Evolutionary conservation across 176 grass and related monocot genomes (phyloP).

Genomic region (barley (Hordeum vulgare)): DNA sequence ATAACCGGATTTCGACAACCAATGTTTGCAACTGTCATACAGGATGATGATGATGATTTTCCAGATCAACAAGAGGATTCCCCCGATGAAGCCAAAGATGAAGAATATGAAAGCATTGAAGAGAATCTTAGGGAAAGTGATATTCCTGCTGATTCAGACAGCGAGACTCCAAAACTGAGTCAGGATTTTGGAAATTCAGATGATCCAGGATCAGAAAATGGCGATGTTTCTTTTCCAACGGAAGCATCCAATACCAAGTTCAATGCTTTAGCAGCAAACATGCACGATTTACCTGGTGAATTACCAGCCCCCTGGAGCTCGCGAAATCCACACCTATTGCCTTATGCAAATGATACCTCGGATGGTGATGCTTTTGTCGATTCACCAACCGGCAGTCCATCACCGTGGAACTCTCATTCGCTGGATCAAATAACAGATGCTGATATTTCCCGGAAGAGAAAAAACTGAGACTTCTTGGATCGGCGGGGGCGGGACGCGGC

Average conservation of each 20-base stretch:
- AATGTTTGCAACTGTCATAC: conserved; percentile 34
- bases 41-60: conserved; percentile 48
- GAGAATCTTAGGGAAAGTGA: conserved; percentile 52
- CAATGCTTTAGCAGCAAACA: conserved; percentile 39
- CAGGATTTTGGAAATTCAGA: conserved; percentile 65
- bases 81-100: conserved; percentile 58
- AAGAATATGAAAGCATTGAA: conserved; percentile 74
- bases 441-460: conserved; percentile 78
- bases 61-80: conserved; percentile 47
- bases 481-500: conserved; percentile 40
- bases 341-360: conserved; percentile 64
- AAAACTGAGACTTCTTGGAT: too few relatives aligned
- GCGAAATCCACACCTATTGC: conserved; percentile 35
- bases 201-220: conserved; percentile 73
- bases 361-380: conserved; percentile 76
- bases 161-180: conserved; percentile 59
- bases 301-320: conserved; percentile 52
- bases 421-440: conserved; percentile 64
- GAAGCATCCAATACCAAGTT: conserved; percentile 30
- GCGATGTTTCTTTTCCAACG: conserved; percentile 29
- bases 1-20: conserved; percentile 32
- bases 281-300: conserved; percentile 38
- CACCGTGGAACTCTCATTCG: conserved; percentile 78
- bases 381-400: conserved; percentile 70
- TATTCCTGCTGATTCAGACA: conserved; percentile 74